phyloP scores from a whole-genome alignment of 1,284 basidiomycete species.

The Stygiomarasmius scandens region DNA sequence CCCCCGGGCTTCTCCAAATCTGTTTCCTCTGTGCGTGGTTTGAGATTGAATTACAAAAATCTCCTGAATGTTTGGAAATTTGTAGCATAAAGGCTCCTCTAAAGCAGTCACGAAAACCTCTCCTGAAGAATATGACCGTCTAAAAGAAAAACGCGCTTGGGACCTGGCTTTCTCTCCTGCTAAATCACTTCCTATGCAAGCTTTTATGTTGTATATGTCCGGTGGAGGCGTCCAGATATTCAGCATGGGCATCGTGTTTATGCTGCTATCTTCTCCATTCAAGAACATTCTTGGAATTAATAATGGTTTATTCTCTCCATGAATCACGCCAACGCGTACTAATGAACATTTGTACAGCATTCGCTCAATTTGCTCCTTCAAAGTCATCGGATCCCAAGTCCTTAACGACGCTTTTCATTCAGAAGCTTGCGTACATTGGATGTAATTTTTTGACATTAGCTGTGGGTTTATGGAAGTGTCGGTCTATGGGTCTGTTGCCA shows the following conservation, averaged over 20 bases:
- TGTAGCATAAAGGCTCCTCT: conserved; percentile 42
- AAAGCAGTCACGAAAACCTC: conserved; percentile 39
- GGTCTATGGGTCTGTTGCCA: conserved; percentile 86
- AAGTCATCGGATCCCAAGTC: conserved; percentile 50
- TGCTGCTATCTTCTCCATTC: conserved; percentile 83
- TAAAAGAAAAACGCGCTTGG: conserved; percentile 87
- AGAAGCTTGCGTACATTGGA: conserved; percentile 68
- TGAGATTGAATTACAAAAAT: conserved; percentile 16
- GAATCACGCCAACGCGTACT: conserved; percentile 5
- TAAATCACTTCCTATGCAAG: conserved; percentile 91
- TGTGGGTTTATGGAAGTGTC: conserved; percentile 89
- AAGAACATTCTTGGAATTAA: conserved; percentile 80
- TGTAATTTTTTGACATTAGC: conserved; percentile 77
- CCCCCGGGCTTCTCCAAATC: conserved; percentile 63
- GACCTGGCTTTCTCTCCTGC: conserved; percentile 83
- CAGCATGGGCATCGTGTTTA: conserved; percentile 91
- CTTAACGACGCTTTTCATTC: conserved; percentile 56
- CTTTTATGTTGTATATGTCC: conserved; percentile 96
- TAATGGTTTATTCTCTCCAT: conserved; percentile 50
- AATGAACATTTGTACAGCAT: conserved; percentile 44
- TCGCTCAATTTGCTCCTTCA: conserved; percentile 65
- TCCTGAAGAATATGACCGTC: conserved; percentile 55
- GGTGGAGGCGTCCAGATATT: conserved; percentile 92
- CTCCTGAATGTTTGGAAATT: not conserved
- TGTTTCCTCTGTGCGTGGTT: conserved; percentile 28